Conservation (phyloP, 192 early-diverging fungal genomes). For the Backusella tarrabulga region DNA sequence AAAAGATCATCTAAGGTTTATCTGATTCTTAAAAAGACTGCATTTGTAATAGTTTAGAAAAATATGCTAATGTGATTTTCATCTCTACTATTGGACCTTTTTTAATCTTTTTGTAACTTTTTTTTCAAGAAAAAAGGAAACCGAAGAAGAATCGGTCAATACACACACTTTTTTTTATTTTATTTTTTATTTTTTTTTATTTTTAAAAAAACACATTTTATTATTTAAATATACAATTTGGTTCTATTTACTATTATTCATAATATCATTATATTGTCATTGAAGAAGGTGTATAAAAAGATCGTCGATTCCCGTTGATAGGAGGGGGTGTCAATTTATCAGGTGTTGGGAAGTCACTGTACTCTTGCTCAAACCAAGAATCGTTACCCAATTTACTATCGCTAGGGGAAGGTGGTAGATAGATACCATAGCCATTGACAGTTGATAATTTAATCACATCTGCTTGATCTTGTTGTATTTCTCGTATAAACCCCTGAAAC, state of each 20-base stretch:
- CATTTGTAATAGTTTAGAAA: background rate
- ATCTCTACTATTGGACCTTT: background rate
- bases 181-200: no score
- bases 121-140: background rate
- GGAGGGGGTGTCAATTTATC: slow-evolving; percentile 4
- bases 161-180: background rate
- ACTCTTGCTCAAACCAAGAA: background rate
- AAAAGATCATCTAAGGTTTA: slow-evolving; percentile 6
- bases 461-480: background rate
- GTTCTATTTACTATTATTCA: background rate
- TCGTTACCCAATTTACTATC: background rate
- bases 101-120: background rate
- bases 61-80: background rate
- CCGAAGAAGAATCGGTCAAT: background rate
- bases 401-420: slow-evolving; percentile 32
- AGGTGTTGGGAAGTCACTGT: background rate
- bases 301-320: background rate
- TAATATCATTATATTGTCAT: background rate
- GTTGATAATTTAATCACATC: slow-evolving; percentile 32
- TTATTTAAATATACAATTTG: slow-evolving; percentile 2
- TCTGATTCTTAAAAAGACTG: slow-evolving; percentile 1
- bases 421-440: slow-evolving; percentile 37
- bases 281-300: slow-evolving; percentile 5
- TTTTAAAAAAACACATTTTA: background rate
- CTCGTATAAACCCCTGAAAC: background rate